Conservation (phyloP, 768 basidiomycete species). For the Pleurotus cornucopiae region DNA sequence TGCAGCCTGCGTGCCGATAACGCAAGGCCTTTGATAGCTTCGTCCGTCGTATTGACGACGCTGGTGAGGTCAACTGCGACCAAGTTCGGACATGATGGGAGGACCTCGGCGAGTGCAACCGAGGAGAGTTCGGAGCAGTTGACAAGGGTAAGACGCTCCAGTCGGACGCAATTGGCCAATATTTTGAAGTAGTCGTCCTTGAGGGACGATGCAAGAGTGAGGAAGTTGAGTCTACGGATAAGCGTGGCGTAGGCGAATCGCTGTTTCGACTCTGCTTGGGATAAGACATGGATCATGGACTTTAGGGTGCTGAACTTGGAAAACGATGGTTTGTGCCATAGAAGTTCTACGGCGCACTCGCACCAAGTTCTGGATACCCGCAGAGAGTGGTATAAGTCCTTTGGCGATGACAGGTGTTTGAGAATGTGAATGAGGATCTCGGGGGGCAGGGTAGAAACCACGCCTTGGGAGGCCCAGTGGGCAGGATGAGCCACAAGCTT, state of each 20-base stretch:
- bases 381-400: constrained; percentile 71
- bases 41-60: constrained; percentile 65
- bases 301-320: constrained; percentile 64
- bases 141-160: constrained; percentile 87
- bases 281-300: constrained; percentile 74
- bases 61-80: constrained; percentile 84
- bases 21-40: constrained; percentile 69
- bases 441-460: constrained; percentile 56
- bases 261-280: constrained; percentile 41
- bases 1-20: constrained; percentile 70
- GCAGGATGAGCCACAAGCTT: constrained; percentile 54
- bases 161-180: constrained; percentile 69
- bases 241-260: constrained; percentile 87
- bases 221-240: constrained; percentile 89
- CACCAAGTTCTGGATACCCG: constrained; percentile 92
- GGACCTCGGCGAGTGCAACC: constrained; percentile 55
- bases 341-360: constrained; percentile 89
- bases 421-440: constrained; percentile 93
- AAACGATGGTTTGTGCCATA: constrained; percentile 91
- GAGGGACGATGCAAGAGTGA: constrained; percentile 63
- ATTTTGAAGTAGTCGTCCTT: constrained; percentile 70
- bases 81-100: constrained; percentile 70
- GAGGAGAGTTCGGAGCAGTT: constrained; percentile 70
- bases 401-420: constrained; percentile 69
- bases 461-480: constrained; percentile 51